Evolutionary conservation across 495 filamentous ascomycete genomes (phyloP).

Genomic region (Lasiosphaeriaceae sp.): DNA sequence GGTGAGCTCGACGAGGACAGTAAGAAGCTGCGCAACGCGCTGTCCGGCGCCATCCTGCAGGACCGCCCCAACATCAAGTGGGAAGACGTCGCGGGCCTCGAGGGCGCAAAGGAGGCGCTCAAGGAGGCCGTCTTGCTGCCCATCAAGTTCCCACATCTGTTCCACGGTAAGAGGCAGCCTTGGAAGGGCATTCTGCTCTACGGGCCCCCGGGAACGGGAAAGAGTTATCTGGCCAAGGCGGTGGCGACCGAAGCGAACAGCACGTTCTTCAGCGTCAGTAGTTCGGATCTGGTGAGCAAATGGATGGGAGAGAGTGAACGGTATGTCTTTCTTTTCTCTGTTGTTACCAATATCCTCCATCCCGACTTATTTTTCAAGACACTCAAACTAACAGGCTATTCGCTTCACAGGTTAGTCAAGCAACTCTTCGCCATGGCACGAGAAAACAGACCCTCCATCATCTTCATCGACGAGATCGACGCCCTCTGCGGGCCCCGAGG

Average conservation of each 20-base stretch:
- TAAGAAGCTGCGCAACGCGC: constrained; percentile 88
- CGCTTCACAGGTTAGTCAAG: constrained; percentile 72
- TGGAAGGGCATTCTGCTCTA: constrained; percentile 98
- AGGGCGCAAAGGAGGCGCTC: constrained; percentile 90
- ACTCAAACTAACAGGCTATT: neutral
- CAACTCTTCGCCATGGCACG: constrained; percentile 97
- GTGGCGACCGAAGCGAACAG: constrained; percentile 98
- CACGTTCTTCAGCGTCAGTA: constrained; percentile 99
- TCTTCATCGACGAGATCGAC: constrained; percentile 99
- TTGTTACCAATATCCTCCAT: too few relatives aligned
- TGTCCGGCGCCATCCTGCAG: constrained; percentile 86
- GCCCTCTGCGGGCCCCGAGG: constrained; percentile 93
- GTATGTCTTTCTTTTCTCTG: constrained; percentile 50
- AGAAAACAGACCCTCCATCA: constrained; percentile 96
- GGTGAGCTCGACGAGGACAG: constrained; percentile 78
- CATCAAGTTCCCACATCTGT: constrained; percentile 96
- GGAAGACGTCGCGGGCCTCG: constrained; percentile 98
- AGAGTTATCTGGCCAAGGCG: constrained; percentile 93
- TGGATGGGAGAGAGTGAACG: constrained; percentile 99
- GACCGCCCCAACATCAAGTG: constrained; percentile 94
- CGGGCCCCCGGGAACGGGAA: constrained; percentile 94
- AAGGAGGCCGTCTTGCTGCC: constrained; percentile 97
- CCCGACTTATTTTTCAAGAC: neutral
- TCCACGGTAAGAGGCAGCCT: constrained; percentile 93
- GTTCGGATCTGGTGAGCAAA: constrained; percentile 93